Conservation (phyloP, 2,329 filamentous ascomycete genomes). For the Pseudodiploospora longispora region DNA sequence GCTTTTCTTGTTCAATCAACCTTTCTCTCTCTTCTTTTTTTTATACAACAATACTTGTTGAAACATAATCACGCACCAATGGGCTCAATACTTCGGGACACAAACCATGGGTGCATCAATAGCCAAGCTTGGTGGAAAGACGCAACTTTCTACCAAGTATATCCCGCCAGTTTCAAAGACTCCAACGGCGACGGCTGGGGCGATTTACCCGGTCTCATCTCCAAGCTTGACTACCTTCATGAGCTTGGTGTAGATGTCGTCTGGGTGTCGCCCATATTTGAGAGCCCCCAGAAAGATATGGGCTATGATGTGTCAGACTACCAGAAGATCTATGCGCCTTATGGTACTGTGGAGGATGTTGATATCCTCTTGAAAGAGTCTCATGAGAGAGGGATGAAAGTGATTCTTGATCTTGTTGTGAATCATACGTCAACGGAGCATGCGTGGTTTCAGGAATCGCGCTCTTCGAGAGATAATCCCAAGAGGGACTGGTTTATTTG, state of each 20-base stretch:
- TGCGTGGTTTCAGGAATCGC: conserved; percentile 49
- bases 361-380: conserved; percentile 2
- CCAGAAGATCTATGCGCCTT: conserved; percentile 49
- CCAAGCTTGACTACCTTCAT: conserved; percentile 43
- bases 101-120: background rate
- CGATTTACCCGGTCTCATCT: conserved; percentile 45
- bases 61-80: no score
- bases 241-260: conserved; percentile 43
- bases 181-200: conserved; percentile 46
- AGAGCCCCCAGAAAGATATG: conserved; percentile 44
- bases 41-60: no score
- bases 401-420: conserved; percentile 20
- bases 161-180: conserved; percentile 47
- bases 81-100: no score
- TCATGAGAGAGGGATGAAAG: conserved; percentile 5
- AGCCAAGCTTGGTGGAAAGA: conserved; percentile 46
- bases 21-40: no score
- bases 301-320: conserved; percentile 63
- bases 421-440: conserved; percentile 32
- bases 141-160: conserved; percentile 47
- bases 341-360: conserved; percentile 28
- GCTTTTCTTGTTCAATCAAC: no score
- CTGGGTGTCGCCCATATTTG: conserved; percentile 32
- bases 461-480: conserved; percentile 36
- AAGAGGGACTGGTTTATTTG: conserved; percentile 52